Conservation (phyloP, 2,329 filamentous ascomycete species). For the Cladosporium cucumerinum region DNA sequence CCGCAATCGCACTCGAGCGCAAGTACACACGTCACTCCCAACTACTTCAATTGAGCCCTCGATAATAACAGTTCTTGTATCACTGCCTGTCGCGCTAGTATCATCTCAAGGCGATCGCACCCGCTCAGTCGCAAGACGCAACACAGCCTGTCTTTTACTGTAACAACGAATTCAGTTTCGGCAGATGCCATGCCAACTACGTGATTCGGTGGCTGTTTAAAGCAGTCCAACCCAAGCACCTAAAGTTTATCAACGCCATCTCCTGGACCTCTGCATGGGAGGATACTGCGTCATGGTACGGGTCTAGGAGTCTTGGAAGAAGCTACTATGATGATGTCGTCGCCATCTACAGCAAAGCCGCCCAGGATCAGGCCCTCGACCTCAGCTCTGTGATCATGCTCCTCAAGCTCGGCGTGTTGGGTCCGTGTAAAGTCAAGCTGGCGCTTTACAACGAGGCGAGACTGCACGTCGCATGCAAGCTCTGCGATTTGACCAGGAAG, state of each 20-base stretch:
- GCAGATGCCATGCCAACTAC: not conserved
- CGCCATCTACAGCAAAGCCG: not conserved
- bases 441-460: not conserved
- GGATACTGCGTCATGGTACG: no score
- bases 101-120: not conserved
- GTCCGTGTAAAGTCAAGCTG: not conserved
- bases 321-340: no score
- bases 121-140: no score
- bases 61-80: not conserved
- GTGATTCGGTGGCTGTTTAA: not conserved
- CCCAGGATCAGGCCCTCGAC: not conserved
- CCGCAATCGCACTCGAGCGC: not conserved
- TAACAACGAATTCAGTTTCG: no score
- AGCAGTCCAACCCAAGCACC: not conserved
- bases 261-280: not conserved
- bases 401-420: not conserved
- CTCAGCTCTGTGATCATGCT: not conserved
- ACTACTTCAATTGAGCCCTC: not conserved
- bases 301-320: no score
- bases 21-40: not conserved
- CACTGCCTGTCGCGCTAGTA: not conserved
- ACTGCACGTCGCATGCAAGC: not conserved
- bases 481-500: not conserved
- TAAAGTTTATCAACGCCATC: not conserved
- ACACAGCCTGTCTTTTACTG: not conserved